Conservation (phyloP, 495 filamentous ascomycete genomes). For the Aspergillus wentii region DNA sequence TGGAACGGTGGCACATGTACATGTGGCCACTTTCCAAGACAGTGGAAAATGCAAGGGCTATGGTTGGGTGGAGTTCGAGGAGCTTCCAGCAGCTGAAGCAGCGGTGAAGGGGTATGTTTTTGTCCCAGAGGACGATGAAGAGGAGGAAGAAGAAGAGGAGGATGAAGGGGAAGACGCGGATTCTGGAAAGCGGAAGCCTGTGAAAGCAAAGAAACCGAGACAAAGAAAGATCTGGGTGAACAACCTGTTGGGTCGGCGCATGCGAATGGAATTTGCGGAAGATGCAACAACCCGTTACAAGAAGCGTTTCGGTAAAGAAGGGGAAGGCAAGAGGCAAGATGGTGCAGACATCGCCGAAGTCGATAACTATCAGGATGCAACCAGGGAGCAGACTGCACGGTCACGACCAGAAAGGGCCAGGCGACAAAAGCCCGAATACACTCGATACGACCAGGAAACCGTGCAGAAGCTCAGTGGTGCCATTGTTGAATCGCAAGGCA, state of each 20-base stretch:
- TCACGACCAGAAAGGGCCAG: constrained; percentile 21
- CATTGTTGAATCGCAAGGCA: constrained; percentile 74
- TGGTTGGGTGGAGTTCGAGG: constrained; percentile 87
- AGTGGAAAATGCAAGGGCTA: constrained; percentile 97
- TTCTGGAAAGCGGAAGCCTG: constrained; percentile 18
- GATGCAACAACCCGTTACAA: constrained; percentile 81
- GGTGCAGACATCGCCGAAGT: constrained; percentile 18
- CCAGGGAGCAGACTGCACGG: constrained; percentile 15
- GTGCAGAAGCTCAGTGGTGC: constrained; percentile 62
- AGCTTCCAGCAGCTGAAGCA: constrained; percentile 64
- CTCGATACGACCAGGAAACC: constrained; percentile 37
- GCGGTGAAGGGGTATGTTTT: constrained; percentile 80
- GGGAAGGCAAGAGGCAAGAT: constrained; percentile 31
- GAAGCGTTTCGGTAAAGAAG: constrained; percentile 83
- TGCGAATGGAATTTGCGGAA: constrained; percentile 92
- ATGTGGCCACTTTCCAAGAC: constrained; percentile 94
- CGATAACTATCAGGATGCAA: constrained; percentile 14
- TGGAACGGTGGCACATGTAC: constrained; percentile 71
- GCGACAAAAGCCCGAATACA: constrained; percentile 25
- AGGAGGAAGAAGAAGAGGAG: constrained; percentile 41
- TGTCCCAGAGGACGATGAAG: constrained; percentile 57
- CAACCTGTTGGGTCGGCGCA: constrained; percentile 64
- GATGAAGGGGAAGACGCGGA: constrained; percentile 18
- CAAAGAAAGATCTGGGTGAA: constrained; percentile 79
- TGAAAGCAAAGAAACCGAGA: constrained; percentile 51